phyloP scores from a whole-genome alignment of 2,329 filamentous ascomycete species.

The Pyricularia sp. region DNA sequence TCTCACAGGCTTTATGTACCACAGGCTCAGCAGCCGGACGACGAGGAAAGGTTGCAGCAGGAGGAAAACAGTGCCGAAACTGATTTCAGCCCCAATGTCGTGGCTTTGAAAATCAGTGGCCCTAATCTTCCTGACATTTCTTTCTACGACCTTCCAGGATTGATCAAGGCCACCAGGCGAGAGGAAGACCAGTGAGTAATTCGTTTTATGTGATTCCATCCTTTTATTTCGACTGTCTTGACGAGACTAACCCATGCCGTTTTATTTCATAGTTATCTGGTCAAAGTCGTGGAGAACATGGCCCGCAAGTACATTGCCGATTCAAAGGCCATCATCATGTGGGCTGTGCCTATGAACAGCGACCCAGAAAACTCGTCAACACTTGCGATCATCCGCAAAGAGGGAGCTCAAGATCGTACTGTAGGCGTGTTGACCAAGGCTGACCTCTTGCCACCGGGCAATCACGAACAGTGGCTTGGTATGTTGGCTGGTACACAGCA shows the following conservation, averaged over 20 bases:
- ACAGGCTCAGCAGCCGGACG: constrained; percentile 7
- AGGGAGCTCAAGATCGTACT: constrained; percentile 44
- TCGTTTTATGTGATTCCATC: background rate
- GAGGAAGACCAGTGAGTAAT: constrained; percentile 36
- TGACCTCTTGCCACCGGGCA: constrained; percentile 48
- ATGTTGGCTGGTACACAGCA: constrained; percentile 53
- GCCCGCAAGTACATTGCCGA: constrained; percentile 58
- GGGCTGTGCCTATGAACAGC: constrained; percentile 64
- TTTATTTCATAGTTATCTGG: constrained; percentile 35
- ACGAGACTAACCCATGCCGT: background rate
- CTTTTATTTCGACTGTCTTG: background rate
- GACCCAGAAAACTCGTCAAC: constrained; percentile 67
- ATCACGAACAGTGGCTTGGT: constrained; percentile 42
- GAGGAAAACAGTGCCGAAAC: constrained; percentile 35
- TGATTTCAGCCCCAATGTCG: constrained; percentile 71
- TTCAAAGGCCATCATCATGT: constrained; percentile 59
- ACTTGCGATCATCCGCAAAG: constrained; percentile 46
- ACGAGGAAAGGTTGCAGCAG: constrained; percentile 11
- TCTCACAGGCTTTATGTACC: constrained; percentile 42
- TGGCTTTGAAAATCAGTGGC: constrained; percentile 62
- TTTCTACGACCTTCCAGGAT: constrained; percentile 76
- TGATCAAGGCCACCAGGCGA: constrained; percentile 58
- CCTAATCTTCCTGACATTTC: constrained; percentile 60
- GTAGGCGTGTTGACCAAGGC: constrained; percentile 78
- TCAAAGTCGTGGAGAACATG: constrained; percentile 58